Percentiles rank a stretch among this genome's conserved stretches.
Evolutionary conservation across 257 asterid genomes (phyloP).

Genomic region (Petunia axillaris): DNA sequence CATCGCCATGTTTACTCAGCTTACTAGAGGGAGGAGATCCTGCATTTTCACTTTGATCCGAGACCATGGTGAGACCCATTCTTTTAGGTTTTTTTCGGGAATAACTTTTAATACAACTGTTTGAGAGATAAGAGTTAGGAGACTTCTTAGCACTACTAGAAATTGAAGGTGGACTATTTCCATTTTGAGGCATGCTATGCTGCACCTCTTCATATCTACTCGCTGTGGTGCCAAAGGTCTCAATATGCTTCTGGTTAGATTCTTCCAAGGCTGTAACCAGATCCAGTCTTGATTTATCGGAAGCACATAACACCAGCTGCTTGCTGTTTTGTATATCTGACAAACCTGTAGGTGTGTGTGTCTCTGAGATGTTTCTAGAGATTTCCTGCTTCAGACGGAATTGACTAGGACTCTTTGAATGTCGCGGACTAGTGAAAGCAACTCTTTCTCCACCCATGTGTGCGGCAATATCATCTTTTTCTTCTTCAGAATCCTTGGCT

Average conservation of each 20-base stretch:
- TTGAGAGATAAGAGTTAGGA: conserved; percentile 41
- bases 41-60: conserved; percentile 41
- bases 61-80: conserved; percentile 39
- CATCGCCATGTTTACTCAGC: conserved; percentile 39
- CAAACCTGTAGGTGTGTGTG: conserved; percentile 40
- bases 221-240: conserved; percentile 35
- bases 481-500: conserved; percentile 97
- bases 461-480: conserved; percentile 52
- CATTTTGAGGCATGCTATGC: conserved; percentile 36
- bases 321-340: conserved; percentile 35
- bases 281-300: conserved; percentile 38
- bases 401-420: conserved; percentile 39
- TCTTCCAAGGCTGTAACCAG: conserved; percentile 34
- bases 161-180: conserved; percentile 39
- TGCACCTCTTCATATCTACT: conserved; percentile 39
- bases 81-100: conserved; percentile 41
- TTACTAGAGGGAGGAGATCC: conserved; percentile 38
- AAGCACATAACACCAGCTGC: conserved; percentile 36
- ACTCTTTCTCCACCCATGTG: conserved; percentile 38
- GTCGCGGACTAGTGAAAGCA: conserved; percentile 43
- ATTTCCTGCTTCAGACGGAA: conserved; percentile 41
- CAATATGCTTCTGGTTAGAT: conserved; percentile 35
- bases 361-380: conserved; percentile 35
- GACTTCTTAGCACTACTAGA: conserved; percentile 47
- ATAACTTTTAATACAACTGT: conserved; percentile 37